phyloP scores from a whole-genome alignment of 2,329 filamentous ascomycete species.

The Calcarisporium arbuscula region DNA sequence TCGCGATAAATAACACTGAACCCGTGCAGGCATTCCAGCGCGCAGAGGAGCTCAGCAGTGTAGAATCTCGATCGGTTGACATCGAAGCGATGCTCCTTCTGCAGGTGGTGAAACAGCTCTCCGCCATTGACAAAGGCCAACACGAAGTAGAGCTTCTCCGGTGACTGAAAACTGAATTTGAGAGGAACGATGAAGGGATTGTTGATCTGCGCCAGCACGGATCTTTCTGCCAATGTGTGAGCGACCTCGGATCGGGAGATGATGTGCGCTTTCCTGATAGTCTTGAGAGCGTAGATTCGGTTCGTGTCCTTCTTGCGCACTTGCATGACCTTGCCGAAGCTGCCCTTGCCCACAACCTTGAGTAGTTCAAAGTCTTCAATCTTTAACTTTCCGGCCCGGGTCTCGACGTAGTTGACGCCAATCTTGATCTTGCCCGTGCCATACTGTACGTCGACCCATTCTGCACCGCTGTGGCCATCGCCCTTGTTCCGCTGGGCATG shows the following conservation, averaged over 20 bases:
- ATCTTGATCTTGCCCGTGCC: slow-evolving; percentile 84
- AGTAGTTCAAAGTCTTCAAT: slow-evolving; percentile 96
- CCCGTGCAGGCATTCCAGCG: slow-evolving; percentile 90
- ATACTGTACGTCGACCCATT: slow-evolving; percentile 89
- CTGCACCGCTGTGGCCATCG: slow-evolving; percentile 63
- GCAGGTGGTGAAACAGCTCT: slow-evolving; percentile 94
- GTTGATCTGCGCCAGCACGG: slow-evolving; percentile 98
- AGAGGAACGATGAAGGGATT: slow-evolving; percentile 98
- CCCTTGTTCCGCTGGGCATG: slow-evolving; percentile 47
- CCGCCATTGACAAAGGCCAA: slow-evolving; percentile 96
- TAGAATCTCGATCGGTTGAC: slow-evolving; percentile 97
- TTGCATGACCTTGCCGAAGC: slow-evolving; percentile 99
- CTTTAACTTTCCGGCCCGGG: slow-evolving; percentile 78
- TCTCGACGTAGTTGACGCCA: slow-evolving; percentile 93
- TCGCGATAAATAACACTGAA: slow-evolving; percentile 95
- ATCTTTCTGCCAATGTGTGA: slow-evolving; percentile 92
- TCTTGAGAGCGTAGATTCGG: slow-evolving; percentile 98
- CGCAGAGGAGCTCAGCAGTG: slow-evolving; percentile 91
- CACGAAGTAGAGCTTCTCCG: slow-evolving; percentile 96
- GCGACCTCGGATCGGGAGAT: slow-evolving; percentile 97
- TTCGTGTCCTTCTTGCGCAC: slow-evolving; percentile 96
- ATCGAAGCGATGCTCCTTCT: slow-evolving; percentile 95
- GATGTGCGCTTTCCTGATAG: slow-evolving; percentile 98
- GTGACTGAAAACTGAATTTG: slow-evolving; percentile 98
- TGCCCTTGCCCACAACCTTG: slow-evolving; percentile 96